Conservation (phyloP, 2,329 filamentous ascomycete species). For the Aureobasidium sp. region DNA sequence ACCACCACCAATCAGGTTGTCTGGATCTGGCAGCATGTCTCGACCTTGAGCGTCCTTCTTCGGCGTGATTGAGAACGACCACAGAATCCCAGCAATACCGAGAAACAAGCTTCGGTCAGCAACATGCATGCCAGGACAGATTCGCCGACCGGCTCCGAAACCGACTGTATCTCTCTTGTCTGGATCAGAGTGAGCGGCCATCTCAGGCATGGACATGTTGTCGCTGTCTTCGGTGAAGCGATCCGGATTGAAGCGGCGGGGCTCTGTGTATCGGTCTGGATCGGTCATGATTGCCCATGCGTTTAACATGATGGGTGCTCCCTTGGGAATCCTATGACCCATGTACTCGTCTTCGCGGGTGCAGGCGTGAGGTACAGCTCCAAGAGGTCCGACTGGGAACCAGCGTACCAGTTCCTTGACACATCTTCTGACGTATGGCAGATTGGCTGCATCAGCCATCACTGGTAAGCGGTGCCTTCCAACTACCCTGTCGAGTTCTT, state of each 20-base stretch:
- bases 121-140: conserved; percentile 52
- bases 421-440: conserved; percentile 27
- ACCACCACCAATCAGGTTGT: conserved; percentile 19
- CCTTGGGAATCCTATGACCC: conserved; percentile 32
- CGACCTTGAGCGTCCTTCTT: conserved; percentile 25
- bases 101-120: conserved; percentile 44
- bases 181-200: conserved; percentile 29
- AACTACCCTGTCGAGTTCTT: conserved; percentile 20
- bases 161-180: conserved; percentile 45
- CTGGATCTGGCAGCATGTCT: conserved; percentile 31
- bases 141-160: conserved; percentile 49
- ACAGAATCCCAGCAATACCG: conserved; percentile 40
- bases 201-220: conserved; percentile 22
- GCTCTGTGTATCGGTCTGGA: conserved; percentile 29
- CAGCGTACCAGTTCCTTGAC: conserved; percentile 30
- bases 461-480: conserved; percentile 23
- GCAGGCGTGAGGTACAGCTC: conserved; percentile 33
- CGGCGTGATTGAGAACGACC: conserved; percentile 30
- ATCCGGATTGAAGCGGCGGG: conserved; percentile 30
- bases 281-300: conserved; percentile 35
- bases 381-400: conserved; percentile 25
- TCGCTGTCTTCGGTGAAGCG: conserved; percentile 23
- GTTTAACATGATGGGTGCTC: conserved; percentile 29
- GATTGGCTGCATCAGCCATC: conserved; percentile 24
- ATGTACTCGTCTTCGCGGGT: conserved; percentile 22